Evolutionary conservation across 345 rosid species (phyloP).

Genomic region (Euphorbia peplus): DNA sequence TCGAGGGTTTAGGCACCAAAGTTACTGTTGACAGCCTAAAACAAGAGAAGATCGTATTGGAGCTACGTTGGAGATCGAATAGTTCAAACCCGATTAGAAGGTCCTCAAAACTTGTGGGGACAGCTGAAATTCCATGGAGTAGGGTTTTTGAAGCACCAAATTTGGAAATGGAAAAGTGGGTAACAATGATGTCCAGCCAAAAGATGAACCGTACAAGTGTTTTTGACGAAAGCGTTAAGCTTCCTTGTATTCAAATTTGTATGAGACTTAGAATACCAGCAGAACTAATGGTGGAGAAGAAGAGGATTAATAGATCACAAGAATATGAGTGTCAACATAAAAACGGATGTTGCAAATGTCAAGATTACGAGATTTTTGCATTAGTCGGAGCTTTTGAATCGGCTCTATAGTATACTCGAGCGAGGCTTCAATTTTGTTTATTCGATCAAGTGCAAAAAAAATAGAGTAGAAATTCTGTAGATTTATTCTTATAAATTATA

Average conservation of each 20-base stretch:
- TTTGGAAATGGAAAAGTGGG: conserved; percentile 51
- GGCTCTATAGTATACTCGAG: conserved; percentile 10
- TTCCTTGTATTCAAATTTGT: conserved; percentile 41
- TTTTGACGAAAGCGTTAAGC: conserved; percentile 24
- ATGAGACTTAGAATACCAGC: conserved; percentile 27
- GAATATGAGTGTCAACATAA: conserved; percentile 31
- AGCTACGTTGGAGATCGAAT: conserved; percentile 48
- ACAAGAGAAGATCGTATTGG: conserved; percentile 51
- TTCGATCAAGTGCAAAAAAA: too few species aligned
- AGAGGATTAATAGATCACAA: neutral
- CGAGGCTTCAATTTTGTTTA: too few species aligned
- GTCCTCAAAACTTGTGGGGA: conserved; percentile 54
- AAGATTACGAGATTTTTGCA: conserved; percentile 43
- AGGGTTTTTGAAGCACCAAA: conserved; percentile 44
- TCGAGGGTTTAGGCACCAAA: conserved; percentile 56
- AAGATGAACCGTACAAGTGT: neutral
- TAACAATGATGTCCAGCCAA: conserved; percentile 24
- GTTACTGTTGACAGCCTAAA: conserved; percentile 41
- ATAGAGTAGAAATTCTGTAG: too few species aligned
- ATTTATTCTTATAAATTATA: too few species aligned
- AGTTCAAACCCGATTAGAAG: conserved; percentile 28
- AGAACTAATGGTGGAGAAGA: conserved; percentile 9
- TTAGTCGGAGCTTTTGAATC: conserved; percentile 46
- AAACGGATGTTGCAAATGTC: conserved; percentile 24
- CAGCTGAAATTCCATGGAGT: conserved; percentile 52